Conservation (phyloP, 1,139 yeast genomes). For the Tardiomyces digboiensis region DNA sequence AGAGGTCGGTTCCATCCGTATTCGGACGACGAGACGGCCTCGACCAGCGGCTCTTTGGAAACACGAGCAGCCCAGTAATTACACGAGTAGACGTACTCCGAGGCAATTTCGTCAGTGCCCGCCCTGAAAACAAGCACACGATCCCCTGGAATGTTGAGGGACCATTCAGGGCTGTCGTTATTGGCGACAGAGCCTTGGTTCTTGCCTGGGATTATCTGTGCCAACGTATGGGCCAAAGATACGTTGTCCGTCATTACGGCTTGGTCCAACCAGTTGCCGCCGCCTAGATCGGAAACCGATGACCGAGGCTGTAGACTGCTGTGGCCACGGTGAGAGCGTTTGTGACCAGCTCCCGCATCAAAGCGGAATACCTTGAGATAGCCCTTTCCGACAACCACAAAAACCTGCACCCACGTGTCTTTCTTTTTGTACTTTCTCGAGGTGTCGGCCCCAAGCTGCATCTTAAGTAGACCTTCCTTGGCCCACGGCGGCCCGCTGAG, state of each 20-base stretch:
- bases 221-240: conserved; percentile 24
- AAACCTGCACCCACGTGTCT: conserved; percentile 23
- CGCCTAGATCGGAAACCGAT: conserved; percentile 36
- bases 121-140: conserved; percentile 31
- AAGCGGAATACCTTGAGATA: conserved; percentile 25
- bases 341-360: conserved; percentile 7
- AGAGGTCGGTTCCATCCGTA: conserved; percentile 61
- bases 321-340: neutral
- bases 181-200: no score
- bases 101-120: conserved; percentile 60
- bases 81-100: conserved; percentile 65
- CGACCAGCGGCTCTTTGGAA: conserved; percentile 62
- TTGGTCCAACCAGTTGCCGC: conserved; percentile 53
- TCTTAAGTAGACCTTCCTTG: conserved; percentile 62
- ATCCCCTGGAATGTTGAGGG: conserved; percentile 27
- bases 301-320: neutral
- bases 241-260: conserved; percentile 25
- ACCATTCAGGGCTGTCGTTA: conserved; percentile 22
- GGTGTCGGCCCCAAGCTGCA: conserved; percentile 32
- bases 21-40: conserved; percentile 61
- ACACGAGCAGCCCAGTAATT: conserved; percentile 89
- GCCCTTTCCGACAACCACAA: conserved; percentile 29
- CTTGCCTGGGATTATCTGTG: conserved; percentile 18
- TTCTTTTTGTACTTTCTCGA: conserved; percentile 22
- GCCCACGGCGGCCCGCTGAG: conserved; percentile 70